phyloP scores from a whole-genome alignment of 352 stramenopile genomes.

The Thalassiosira mediterranea region DNA sequence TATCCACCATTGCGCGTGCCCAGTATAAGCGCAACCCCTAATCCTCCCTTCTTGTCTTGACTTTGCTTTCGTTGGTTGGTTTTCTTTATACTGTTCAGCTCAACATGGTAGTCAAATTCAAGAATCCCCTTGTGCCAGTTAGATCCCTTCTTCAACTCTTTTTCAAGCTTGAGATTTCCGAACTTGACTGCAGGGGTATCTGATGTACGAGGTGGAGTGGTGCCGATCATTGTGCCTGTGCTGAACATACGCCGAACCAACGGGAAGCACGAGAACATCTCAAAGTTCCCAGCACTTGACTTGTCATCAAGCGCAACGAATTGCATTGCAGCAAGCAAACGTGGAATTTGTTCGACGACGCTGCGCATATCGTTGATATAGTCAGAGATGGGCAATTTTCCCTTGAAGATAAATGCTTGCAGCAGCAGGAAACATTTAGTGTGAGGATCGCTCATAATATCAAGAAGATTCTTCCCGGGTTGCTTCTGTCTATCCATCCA shows the following conservation, averaged over 20 bases:
- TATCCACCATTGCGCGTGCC: slow-evolving; percentile 50
- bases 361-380: slow-evolving; percentile 96
- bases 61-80: slow-evolving; percentile 29
- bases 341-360: slow-evolving; percentile 94
- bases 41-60: slow-evolving; percentile 26
- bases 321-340: slow-evolving; percentile 91
- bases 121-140: slow-evolving; percentile 34
- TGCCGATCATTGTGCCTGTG: slow-evolving; percentile 43
- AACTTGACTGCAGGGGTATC: slow-evolving; percentile 42
- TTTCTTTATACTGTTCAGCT: slow-evolving; percentile 31
- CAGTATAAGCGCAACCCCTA: slow-evolving; percentile 50
- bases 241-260: slow-evolving; percentile 66
- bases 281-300: slow-evolving; percentile 62
- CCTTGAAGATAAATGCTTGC: slow-evolving; percentile 92
- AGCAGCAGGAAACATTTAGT: slow-evolving; percentile 88
- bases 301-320: slow-evolving; percentile 70
- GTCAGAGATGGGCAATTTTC: slow-evolving; percentile 95
- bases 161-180: slow-evolving; percentile 37
- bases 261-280: slow-evolving; percentile 72
- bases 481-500: slow-evolving; percentile 45
- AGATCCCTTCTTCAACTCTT: slow-evolving; percentile 49
- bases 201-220: slow-evolving; percentile 3
- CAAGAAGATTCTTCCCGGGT: slow-evolving; percentile 49
- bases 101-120: slow-evolving; percentile 53
- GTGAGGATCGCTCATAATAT: slow-evolving; percentile 75